Evolutionary conservation across 2,329 filamentous ascomycete species (phyloP), one percentile per base, ranked within the genome.

Genomic region (Coleophoma eucalyptorum): DNA sequence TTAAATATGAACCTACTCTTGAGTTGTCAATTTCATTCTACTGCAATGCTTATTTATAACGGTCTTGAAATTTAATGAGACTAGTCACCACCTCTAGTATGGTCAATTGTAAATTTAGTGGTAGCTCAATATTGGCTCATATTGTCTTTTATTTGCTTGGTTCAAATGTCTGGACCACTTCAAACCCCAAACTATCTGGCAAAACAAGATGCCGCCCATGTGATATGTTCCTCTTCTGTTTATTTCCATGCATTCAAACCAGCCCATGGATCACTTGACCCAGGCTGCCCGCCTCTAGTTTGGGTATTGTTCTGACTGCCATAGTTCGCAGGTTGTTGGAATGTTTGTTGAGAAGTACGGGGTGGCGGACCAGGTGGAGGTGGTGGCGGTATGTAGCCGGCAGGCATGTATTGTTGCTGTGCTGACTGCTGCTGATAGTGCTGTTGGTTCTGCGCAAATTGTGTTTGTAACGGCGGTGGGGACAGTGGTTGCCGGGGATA

Each of bases 241-340:
- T 51, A 87, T 66, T 86, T 87, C 85, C 85, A 89, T 43, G 78
- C 80, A 69, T 79, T 86, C 58, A 90, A 66, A 4, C 85, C 86
- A 15, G 84, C 84, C 84, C 84, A 90, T 7, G 85, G 86, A 73
- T 90, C 84, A 54, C 62, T 60, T 12, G 63, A 55, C 41, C 61
- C 62, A 32, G 65, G 59, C 46, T 66, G 65, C 46, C 64, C 56
- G 49, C 58, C 52, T 41, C 58, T 51, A 31, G 64, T 60, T 45
- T 67, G 63, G 44, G 49, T 33, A 41, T 49, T 49, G 40, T 46
- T 72, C 50, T 74, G 72, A 42, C 65, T 65, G 13, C 78, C 76
- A 67, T 85, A 84, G 1, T 76, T 76, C 4, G 76, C 77, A 4
- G 80, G 63, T 58, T 55, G 65, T 55, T 53, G 62, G 61, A 79